Base-by-base conservation (phyloP, 306 rosid species). In the Vachellia collinsii region DNA sequence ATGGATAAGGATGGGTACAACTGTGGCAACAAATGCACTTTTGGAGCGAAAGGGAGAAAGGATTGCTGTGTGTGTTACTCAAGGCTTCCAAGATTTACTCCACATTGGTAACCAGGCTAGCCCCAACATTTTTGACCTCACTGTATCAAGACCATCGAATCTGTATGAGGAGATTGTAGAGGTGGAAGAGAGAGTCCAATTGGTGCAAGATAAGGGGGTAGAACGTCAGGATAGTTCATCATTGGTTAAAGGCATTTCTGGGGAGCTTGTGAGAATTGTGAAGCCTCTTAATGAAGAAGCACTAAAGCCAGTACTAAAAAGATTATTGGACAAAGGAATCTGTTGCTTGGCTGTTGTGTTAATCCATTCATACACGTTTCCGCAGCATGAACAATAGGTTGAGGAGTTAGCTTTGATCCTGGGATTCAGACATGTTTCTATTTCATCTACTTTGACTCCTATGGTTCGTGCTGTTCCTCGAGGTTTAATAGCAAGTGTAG, bases 1-100 rank as follows among this genome's bases (percentile, higher is more conserved):
- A 87, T 94, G 99, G 99, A 94, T 94, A 80, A 85, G 99, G 83
- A 94, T 94, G 97, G 99, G 99, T 56, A 94, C 98, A 66, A 94
- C 98, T 56, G 97, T 93, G 70, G 97, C 97, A 3, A 94, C 97
- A 17, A 94, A 94, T 86, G 97, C 99, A 44, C 99, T 93, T 77
- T 74, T 94, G 29, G 97, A 94, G 86, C 88, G 95, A 36, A 92
- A 89, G 77, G 99, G 97, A 80, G 97, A 93, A 83, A 87, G 95
- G 83, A 92, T 94, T 79, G 99, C 95, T 11, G 90, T 92, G 34
- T 93, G 99, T 85, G 97, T 94, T 72, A 93, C 97, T 78, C 88
- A 10, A 70, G 97, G 99, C 19, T 94, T 94, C 74, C 93, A 89
- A 19, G 97, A 94, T 94, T 14, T 97, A 89, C 85, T 70, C 51